These are phyloP conservation scores for Cyclotella choctawhatcheeana DNA, from an alignment of 108 stramenopile genomes.

Conservation along the genomic window DNA sequence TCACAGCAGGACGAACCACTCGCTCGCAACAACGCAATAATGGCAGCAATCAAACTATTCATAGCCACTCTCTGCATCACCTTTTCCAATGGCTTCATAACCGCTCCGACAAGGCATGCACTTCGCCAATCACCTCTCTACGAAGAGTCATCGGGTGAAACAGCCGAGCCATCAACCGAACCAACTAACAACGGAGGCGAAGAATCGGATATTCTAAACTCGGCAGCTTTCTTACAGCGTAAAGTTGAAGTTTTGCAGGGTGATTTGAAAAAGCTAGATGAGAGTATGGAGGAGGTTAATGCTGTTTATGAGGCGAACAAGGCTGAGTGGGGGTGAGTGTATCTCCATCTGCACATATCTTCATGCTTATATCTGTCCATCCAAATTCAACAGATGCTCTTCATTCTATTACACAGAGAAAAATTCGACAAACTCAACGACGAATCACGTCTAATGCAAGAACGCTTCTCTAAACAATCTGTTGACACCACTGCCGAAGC, in stretches of 20 bases:
- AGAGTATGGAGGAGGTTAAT: conserved; percentile 63
- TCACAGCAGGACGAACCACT: too few species aligned
- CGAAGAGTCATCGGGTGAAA: neutral
- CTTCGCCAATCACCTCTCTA: neutral
- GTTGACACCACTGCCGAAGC: conserved; percentile 59
- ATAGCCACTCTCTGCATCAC: neutral
- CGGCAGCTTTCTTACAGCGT: conserved; percentile 82
- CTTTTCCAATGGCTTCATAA: conserved; percentile 4
- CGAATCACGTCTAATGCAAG: conserved; percentile 56
- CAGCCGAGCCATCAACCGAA: neutral
- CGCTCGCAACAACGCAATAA: neutral
- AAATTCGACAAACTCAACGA: conserved; percentile 19
- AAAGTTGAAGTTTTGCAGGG: conserved; percentile 83
- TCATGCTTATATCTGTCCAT: neutral
- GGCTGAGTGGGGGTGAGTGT: conserved; percentile 69
- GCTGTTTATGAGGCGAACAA: conserved; percentile 63
- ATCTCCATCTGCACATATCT: neutral
- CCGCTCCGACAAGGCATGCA: neutral
- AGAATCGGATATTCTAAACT: conserved; percentile 76
- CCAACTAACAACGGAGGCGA: neutral
- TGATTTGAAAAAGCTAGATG: conserved; percentile 66
- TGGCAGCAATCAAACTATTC: conserved; percentile 5
- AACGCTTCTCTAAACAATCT: conserved; percentile 68
- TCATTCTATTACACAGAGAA: neutral
- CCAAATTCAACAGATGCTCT: neutral